Evolutionary conservation across 495 filamentous ascomycete species (phyloP).

Genomic region (Talaromyces thailandensis): DNA sequence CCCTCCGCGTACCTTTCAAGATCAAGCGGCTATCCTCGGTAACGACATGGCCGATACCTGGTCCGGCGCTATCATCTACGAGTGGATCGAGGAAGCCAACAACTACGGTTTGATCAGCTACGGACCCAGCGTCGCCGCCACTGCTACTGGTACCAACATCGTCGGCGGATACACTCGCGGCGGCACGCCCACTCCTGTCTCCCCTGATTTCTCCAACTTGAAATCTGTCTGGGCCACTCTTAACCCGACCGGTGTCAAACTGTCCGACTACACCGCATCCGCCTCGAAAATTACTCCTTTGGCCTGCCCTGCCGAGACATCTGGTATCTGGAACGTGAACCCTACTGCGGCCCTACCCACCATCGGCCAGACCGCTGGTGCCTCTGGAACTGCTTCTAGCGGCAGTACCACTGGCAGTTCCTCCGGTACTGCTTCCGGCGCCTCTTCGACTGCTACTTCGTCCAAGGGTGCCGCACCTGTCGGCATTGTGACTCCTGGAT

Average conservation of each 20-base stretch:
- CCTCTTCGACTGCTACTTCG: slow-evolving; percentile 12
- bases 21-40: slow-evolving; percentile 71
- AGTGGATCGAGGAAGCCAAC: slow-evolving; percentile 84
- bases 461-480: slow-evolving; percentile 12
- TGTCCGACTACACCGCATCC: slow-evolving; percentile 52
- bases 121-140: slow-evolving; percentile 33
- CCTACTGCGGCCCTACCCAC: slow-evolving; percentile 60
- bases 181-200: slow-evolving; percentile 66
- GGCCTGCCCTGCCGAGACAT: slow-evolving; percentile 61
- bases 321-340: slow-evolving; percentile 62
- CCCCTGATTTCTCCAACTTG: slow-evolving; percentile 71
- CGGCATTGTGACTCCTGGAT: slow-evolving; percentile 10
- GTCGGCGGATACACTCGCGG: slow-evolving; percentile 58
- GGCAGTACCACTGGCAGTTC: slow-evolving; percentile 7
- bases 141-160: slow-evolving; percentile 37
- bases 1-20: slow-evolving; percentile 60
- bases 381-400: slow-evolving; percentile 1
- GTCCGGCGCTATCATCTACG: slow-evolving; percentile 80
- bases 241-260: slow-evolving; percentile 55
- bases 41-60: slow-evolving; percentile 61
- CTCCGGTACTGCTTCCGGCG: slow-evolving; percentile 4
- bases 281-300: slow-evolving; percentile 45
- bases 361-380: slow-evolving; percentile 36
- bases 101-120: slow-evolving; percentile 80
- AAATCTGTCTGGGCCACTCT: slow-evolving; percentile 68